Evolutionary conservation across 768 basidiomycete genomes (phyloP), one percentile per base, ranked within the genome.

Genomic region (Steccherinum ochraceum): DNA sequence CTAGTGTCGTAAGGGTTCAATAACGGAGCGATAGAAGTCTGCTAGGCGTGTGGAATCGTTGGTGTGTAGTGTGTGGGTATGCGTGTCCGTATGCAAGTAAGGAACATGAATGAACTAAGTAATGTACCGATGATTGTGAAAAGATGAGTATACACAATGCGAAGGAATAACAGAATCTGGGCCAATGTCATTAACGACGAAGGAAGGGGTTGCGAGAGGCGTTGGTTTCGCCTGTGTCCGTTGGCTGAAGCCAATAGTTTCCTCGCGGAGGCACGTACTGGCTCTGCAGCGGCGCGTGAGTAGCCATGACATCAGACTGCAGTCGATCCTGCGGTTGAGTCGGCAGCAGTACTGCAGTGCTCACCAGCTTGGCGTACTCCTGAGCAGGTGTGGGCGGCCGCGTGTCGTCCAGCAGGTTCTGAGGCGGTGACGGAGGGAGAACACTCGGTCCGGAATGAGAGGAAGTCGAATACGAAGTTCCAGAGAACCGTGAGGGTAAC

Each of bases 371-470:
- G 30, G 78, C 79, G 53, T 85, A 85, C 48, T 63, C 68, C 69
- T 84, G 77, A 21, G 85, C 86, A 24, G 80, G 81, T 23, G 84
- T 81, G 12, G 56, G 63, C 45, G 61, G 61, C 47, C 56, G 30
- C 60, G 48, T 72, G 54, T 43, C 66, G 23, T 58, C 51, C 21
- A 53, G 30, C 25, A 56, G 48, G n/a, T 58, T 52, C 19, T 48
- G 52, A 40, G 50, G 46, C 16, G 51, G 51, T 42, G 56, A 40
- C 21, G 51, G 56, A 24, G 46, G 49, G 19, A 39, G 47, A 13
- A 46, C 49, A 25, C 43, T 27, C 18, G 53, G 58, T 56, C 59
- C 59, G 3, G 65, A 64, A 54, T 56, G 56, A 52, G 62, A 51
- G 19, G 69, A 72, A 30, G 71, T 75, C 40, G 69, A 68, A 45